These are phyloP conservation scores for Penicillium silybi DNA, from an alignment of 495 filamentous ascomycete species.

Conservation along the genomic window DNA sequence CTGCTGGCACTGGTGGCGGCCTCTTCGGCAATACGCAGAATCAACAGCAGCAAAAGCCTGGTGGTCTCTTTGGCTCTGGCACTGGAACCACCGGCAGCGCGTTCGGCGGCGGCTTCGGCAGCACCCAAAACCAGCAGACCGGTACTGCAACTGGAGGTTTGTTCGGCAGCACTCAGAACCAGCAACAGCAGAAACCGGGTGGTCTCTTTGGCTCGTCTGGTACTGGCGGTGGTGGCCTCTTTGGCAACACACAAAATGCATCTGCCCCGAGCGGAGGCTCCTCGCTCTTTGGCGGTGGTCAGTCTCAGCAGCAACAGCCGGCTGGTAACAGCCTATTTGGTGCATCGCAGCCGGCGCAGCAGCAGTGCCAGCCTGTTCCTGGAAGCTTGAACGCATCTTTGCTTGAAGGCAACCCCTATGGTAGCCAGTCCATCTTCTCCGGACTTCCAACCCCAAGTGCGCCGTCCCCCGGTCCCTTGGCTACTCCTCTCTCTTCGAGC, in stretches of 20 bases:
- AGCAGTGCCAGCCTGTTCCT: slow-evolving; percentile 46
- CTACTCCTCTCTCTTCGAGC: slow-evolving; percentile 75
- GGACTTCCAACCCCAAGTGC: slow-evolving; percentile 60
- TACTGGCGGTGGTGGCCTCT: slow-evolving; percentile 33
- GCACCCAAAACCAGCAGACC: slow-evolving; percentile 27
- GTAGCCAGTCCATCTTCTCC: slow-evolving; percentile 73
- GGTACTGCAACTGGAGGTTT: slow-evolving; percentile 21
- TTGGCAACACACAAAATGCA: slow-evolving; percentile 37
- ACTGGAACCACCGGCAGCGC: slow-evolving; percentile 19
- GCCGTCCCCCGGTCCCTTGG: slow-evolving; percentile 73
- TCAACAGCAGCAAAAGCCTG: slow-evolving; percentile 43
- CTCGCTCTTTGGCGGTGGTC: slow-evolving; percentile 59
- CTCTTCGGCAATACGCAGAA: slow-evolving; percentile 31
- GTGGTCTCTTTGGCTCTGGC: slow-evolving; percentile 18
- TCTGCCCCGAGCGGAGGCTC: slow-evolving; percentile 38
- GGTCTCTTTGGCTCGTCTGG: slow-evolving; percentile 50
- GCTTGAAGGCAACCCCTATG: slow-evolving; percentile 73
- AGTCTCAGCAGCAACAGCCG: slow-evolving; percentile 58
- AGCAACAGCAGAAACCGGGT: slow-evolving; percentile 53
- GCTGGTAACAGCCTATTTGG: slow-evolving; percentile 63
- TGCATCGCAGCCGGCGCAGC: slow-evolving; percentile 45
- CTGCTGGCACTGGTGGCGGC: slow-evolving; percentile 18
- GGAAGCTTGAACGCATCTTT: slow-evolving; percentile 74
- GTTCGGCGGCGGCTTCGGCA: slow-evolving; percentile 45
- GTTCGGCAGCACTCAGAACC: slow-evolving; percentile 33